Evolutionary conservation across 208 protist species (phyloP).

Genomic region (Acanthamoeba quina): DNA sequence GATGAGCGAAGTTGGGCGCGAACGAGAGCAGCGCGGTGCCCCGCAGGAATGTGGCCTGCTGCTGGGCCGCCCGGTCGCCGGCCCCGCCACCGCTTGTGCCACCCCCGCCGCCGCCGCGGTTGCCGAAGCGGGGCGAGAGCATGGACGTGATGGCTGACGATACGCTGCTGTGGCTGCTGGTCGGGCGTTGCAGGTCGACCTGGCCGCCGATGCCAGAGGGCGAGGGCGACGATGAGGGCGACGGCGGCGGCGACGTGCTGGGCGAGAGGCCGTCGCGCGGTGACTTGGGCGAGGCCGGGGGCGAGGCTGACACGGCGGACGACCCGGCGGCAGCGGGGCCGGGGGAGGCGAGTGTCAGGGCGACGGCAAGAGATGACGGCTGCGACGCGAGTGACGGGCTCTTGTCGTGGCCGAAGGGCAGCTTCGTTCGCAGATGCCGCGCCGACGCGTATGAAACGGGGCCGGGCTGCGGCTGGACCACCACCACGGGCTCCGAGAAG

Average conservation of each 20-base stretch:
- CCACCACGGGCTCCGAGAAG: constrained; percentile 23
- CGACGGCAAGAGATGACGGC: background rate
- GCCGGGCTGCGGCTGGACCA: background rate
- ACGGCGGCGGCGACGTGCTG: background rate
- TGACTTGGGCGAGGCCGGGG: background rate
- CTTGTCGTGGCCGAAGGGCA: background rate
- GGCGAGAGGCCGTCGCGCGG: background rate
- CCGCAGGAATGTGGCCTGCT: background rate
- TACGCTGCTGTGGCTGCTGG: constrained; percentile 14
- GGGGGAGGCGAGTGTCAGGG: background rate
- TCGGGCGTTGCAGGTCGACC: background rate
- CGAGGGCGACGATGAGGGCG: background rate
- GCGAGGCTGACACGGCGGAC: background rate
- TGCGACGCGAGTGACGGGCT: background rate
- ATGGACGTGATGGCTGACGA: constrained; percentile 43
- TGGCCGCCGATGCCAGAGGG: background rate
- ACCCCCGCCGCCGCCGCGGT: background rate
- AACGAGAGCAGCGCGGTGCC: constrained; percentile 17
- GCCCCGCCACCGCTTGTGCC: background rate
- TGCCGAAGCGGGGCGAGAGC: constrained; percentile 39
- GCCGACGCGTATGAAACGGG: background rate
- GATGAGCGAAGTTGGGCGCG: constrained; percentile 15
- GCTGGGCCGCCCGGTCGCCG: background rate
- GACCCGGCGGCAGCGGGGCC: background rate
- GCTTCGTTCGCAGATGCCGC: constrained; percentile 13